These are phyloP conservation scores for Parmelia sp. DNA, from an alignment of 495 filamentous ascomycete genomes.

Conservation along the genomic window DNA sequence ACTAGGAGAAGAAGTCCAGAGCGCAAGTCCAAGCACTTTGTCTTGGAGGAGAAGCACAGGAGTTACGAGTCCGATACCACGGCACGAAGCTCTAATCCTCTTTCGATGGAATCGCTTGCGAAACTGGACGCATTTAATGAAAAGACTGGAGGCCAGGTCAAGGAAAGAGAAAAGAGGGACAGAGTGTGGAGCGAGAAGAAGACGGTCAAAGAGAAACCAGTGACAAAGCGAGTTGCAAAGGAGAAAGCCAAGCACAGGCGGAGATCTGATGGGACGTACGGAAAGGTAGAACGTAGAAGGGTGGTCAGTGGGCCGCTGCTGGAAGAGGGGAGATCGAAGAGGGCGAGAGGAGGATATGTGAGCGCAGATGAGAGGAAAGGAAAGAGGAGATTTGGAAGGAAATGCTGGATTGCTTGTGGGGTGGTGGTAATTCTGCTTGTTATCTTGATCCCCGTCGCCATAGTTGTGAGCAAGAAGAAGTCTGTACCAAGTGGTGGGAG, in stretches of 20 bases:
- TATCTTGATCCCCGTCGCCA: conserved; percentile 66
- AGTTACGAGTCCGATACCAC: conserved; percentile 17
- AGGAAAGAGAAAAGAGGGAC: conserved; percentile 24
- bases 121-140: conserved; percentile 55
- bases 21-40: conserved; percentile 4
- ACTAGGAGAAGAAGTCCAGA: conserved; percentile 9
- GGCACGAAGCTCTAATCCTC: conserved; percentile 9
- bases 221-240: conserved; percentile 21
- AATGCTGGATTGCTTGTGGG: conserved; percentile 28
- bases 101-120: conserved; percentile 50
- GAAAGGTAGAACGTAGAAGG: conserved; percentile 39
- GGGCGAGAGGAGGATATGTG: conserved; percentile 24
- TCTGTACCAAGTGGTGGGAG: conserved; percentile 23
- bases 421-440: conserved; percentile 55
- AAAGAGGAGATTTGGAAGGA: conserved; percentile 36
- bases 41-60: conserved; percentile 16
- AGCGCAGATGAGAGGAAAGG: conserved; percentile 29
- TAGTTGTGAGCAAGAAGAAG: conserved; percentile 65
- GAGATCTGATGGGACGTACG: conserved; percentile 30
- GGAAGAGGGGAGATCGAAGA: conserved; percentile 51
- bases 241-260: conserved; percentile 28
- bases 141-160: conserved; percentile 27
- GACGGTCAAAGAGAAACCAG: conserved; percentile 33
- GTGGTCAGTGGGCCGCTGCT: conserved; percentile 62
- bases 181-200: conserved; percentile 23